Evolutionary conservation across 225 moss, liverwort and hornwort species (phyloP).

Genomic region (Takakia lepidozioides): DNA sequence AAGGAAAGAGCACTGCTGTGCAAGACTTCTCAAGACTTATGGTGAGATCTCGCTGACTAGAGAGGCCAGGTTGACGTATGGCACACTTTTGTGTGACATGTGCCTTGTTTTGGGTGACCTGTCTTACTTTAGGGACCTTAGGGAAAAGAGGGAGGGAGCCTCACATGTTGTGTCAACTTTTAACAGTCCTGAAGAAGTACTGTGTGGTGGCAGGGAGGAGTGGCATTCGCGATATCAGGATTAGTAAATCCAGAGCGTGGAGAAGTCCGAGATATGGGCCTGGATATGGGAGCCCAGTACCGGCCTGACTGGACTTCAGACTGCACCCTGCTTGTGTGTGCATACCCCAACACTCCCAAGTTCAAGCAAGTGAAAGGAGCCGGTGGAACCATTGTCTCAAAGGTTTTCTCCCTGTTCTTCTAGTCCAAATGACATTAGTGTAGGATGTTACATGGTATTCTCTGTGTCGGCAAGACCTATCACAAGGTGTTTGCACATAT

Average conservation of each 20-base stretch:
- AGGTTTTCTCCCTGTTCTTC: conserved; percentile 25
- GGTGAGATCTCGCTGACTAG: conserved; percentile 37
- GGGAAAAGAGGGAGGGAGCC: too few species aligned
- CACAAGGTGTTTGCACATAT: too few species aligned
- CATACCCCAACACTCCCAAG: conserved; percentile 67
- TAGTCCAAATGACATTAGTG: too few species aligned
- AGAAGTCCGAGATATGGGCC: conserved; percentile 50
- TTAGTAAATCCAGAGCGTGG: conserved; percentile 70
- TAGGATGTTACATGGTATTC: too few species aligned
- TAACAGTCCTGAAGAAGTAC: too few species aligned
- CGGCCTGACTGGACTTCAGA: conserved; percentile 68
- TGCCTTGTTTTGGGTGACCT: too few species aligned
- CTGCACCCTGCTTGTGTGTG: conserved; percentile 79
- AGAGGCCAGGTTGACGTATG: too few species aligned
- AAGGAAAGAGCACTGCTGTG: conserved; percentile 9
- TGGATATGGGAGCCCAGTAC: conserved; percentile 81
- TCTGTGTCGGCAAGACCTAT: too few species aligned
- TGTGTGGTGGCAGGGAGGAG: conserved; percentile 73
- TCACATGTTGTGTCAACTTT: too few species aligned
- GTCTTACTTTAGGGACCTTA: too few species aligned
- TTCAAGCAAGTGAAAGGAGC: conserved; percentile 71
- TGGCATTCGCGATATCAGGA: conserved; percentile 75
- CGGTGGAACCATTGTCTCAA: conserved; percentile 68
- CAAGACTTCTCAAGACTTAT: conserved; percentile 41
- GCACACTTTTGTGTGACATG: too few species aligned